Base-by-base conservation (phyloP, 192 early-diverging fungal genomes). In the Mortierella alpina region DNA sequence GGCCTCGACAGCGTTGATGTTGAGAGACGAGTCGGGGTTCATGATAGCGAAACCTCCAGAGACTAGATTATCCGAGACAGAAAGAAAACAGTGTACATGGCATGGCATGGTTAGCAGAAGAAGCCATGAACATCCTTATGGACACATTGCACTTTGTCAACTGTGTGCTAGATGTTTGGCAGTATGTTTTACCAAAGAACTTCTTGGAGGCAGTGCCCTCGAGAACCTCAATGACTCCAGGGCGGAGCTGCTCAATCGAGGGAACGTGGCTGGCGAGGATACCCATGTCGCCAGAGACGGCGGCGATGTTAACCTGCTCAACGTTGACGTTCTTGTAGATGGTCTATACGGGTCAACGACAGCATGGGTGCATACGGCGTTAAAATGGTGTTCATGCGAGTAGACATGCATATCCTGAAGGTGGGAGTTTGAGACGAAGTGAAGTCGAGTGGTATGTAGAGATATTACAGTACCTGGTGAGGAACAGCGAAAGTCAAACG, bases 1-100 rank as follows among this genome's bases (percentile, higher is more conserved):
- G 41, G 97, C 98, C 87, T 99, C 98, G 23, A 96, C 86, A 59
- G 96, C 98, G 82, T 96, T 98, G 85, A 99, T 96, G 92, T 98
- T 96, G 66, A 98, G 88, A 55, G 93, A 88, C 13, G 95, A 98
- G 86, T 99, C 95, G 59, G 95, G 92, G 91, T 99, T 97, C 87
- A 99, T 93, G 73, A 93, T 91, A 61, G 96, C 95, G 83, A 99
- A 99, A 39, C 98, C 98, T 71, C 98, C 98, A 84, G 92, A 93
- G 56, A 95, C 94, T 80, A 59, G 20, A 7, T 6, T 6, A 40
- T 53, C 46, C 31, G 66, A 17, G 23, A 22, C 7, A 50, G 49
- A 22, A n/a, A n/a, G 55, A 2, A 75, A 70, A 66, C 41, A 54
- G 74, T 81, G 40, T 9, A 51, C 17, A 50, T 15, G 23, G 51